Percentiles rank a stretch among this genome's conserved stretches.
phyloP scores from a whole-genome alignment of 2,329 filamentous ascomycete species.

The Zalaria obscura region DNA sequence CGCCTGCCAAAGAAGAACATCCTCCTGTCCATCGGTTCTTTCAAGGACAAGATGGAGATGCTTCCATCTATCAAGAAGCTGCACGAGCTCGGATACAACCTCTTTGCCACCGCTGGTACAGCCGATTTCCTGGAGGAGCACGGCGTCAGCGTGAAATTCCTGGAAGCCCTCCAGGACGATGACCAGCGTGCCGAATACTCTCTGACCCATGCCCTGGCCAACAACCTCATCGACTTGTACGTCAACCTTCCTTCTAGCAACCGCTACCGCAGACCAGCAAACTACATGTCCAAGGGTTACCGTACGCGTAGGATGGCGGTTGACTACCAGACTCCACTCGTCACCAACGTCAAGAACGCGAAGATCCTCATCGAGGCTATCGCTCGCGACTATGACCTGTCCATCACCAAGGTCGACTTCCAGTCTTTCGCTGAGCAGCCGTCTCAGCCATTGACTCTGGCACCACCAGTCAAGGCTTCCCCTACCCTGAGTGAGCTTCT shows the following conservation, averaged over 20 bases:
- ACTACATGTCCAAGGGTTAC: constrained; percentile 98
- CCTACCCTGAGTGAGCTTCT: constrained; percentile 56
- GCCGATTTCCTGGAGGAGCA: constrained; percentile 94
- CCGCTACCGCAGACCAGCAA: constrained; percentile 88
- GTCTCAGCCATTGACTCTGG: constrained; percentile 31
- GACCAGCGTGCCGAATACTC: constrained; percentile 94
- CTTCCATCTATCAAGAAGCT: constrained; percentile 82
- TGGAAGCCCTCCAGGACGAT: constrained; percentile 70
- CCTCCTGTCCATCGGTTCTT: constrained; percentile 86
- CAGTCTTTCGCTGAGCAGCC: constrained; percentile 54
- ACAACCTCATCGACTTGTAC: constrained; percentile 96
- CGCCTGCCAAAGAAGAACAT: constrained; percentile 93
- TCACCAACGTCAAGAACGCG: constrained; percentile 98
- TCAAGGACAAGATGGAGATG: constrained; percentile 97
- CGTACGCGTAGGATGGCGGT: constrained; percentile 95
- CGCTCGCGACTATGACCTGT: constrained; percentile 72
- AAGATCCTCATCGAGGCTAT: constrained; percentile 95
- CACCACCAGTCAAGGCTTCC: constrained; percentile 29
- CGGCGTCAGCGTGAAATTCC: constrained; percentile 79
- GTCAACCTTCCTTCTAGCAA: constrained; percentile 99
- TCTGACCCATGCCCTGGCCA: constrained; percentile 87
- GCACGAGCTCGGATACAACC: constrained; percentile 80
- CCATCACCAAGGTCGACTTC: constrained; percentile 72
- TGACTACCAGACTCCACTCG: constrained; percentile 89
- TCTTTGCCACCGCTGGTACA: constrained; percentile 92